A percentile compares a stretch with the other conserved stretches of the same genome.
Conservation (phyloP, 805 yeast species). For the Zygosaccharomyces siamensis region DNA sequence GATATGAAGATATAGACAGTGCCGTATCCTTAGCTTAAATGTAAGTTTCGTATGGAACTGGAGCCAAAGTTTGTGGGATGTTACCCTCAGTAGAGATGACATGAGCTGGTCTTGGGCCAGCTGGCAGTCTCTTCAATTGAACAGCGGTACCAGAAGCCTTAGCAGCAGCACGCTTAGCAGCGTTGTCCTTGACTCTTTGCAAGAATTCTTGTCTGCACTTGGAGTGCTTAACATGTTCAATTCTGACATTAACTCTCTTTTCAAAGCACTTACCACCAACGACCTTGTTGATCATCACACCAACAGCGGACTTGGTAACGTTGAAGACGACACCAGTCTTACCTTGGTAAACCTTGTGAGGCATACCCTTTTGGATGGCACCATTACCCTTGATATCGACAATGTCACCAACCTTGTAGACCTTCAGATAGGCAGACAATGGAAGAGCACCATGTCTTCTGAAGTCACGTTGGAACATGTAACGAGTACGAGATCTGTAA, state of each 20-base stretch:
- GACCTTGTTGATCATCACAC: conserved; percentile 96
- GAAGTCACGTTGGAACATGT: conserved; percentile 99
- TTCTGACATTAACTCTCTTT: conserved; percentile 97
- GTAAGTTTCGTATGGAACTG: conserved; percentile 99
- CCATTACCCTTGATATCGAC: conserved; percentile 99
- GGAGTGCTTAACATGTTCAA: conserved; percentile 99
- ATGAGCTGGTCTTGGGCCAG: conserved; percentile 91
- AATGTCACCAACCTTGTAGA: conserved; percentile 98
- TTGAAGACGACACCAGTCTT: conserved; percentile 99
- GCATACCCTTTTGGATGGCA: conserved; percentile 99
- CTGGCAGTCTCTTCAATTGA: conserved; percentile 97
- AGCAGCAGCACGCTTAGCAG: conserved; percentile 89
- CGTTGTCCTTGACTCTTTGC: conserved; percentile 96
- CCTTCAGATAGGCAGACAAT: conserved; percentile 94
- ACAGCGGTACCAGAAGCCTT: conserved; percentile 89
- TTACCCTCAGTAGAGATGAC: conserved; percentile 75
- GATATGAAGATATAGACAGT: conserved; percentile 20
- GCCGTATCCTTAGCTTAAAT: conserved; percentile 53
- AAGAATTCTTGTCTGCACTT: conserved; percentile 99
- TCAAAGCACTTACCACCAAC: conserved; percentile 99
- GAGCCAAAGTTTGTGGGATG: conserved; percentile 95
- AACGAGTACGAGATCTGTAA: conserved; percentile 99
- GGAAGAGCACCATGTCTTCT: conserved; percentile 90
- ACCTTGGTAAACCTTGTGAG: conserved; percentile 99
- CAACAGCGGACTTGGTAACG: conserved; percentile 97